Evolutionary conservation across 2,329 filamentous ascomycete genomes (phyloP).

Genomic region (Clonostachys solani): DNA sequence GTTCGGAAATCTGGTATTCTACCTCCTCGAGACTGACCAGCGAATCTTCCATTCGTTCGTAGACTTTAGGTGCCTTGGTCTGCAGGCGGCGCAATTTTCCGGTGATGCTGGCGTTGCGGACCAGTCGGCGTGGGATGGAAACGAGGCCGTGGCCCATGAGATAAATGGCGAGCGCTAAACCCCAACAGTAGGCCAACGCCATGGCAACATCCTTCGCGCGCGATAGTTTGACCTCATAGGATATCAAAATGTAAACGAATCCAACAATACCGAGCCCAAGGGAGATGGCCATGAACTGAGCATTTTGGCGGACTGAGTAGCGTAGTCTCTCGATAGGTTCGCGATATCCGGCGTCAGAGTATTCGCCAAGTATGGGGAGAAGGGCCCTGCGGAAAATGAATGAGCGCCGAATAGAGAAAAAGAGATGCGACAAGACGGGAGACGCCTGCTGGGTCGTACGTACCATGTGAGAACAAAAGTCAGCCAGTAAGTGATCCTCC

Average conservation of each 20-base stretch:
- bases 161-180: constrained; percentile 86
- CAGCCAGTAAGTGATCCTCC: constrained; percentile 96
- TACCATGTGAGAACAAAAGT: constrained; percentile 94
- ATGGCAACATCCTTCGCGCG: constrained; percentile 83
- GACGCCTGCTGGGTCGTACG: constrained; percentile 11
- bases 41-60: constrained; percentile 86
- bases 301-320: constrained; percentile 85
- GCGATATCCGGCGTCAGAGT: constrained; percentile 88
- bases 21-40: constrained; percentile 75
- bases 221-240: constrained; percentile 66
- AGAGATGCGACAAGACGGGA: not conserved
- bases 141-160: constrained; percentile 97
- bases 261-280: constrained; percentile 67
- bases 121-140: constrained; percentile 77
- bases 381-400: constrained; percentile 61
- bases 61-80: constrained; percentile 70
- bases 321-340: constrained; percentile 76
- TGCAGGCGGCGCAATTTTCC: constrained; percentile 73
- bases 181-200: constrained; percentile 94
- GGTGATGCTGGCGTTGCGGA: constrained; percentile 74
- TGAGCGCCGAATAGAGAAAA: not conserved
- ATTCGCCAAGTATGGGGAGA: constrained; percentile 88
- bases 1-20: constrained; percentile 74
- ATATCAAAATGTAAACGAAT: constrained; percentile 77
- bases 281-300: constrained; percentile 80